Evolutionary conservation across 208 protist species (phyloP), one percentile per base, ranked within the genome.

Genomic region (Porcisia hertigi): DNA sequence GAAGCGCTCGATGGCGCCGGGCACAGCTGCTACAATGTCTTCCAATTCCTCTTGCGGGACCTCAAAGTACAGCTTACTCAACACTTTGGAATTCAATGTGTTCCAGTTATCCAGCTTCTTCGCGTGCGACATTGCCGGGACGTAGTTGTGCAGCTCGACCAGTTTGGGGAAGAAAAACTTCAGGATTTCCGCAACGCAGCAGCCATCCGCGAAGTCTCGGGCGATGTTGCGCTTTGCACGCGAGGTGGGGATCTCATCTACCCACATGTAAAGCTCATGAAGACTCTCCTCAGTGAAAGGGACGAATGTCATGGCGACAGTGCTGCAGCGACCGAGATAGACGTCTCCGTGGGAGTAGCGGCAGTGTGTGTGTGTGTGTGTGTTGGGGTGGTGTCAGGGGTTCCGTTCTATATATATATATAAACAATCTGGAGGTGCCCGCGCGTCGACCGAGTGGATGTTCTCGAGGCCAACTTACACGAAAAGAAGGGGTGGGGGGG

Each of bases 121-220:
- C 47, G 73, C 69, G 8, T 83, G 81, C 0, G 89, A 91, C 86
- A 97, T 97, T 11, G 98, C 92, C 0, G 97, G 88, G 2, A 83
- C 87, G 82, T 99, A 99, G 91, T 99, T 99, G 96, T 99, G 98
- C 49, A 99, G 76, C n/a, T 99, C 98, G 2, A 99, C 98, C 7
- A 99, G 77, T 67, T 95, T 95, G 11, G 98, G 98, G 67, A 99
- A 98, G 79, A 98, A 99, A 86, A 98, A 97, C 67, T 98, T 90
- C 18, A 99, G 83, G 8, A 99, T 92, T 74, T 99, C 98, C 0
- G 98, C 98, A 41, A 99, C 90, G 70, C 99, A 94, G 70, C 99
- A 99, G 36, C 98, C 98, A 84, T 99, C 99, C 34, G 89, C 88
- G 75, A 99, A 99, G 84, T 99, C 99, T 39, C 99, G 92, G 1